These are phyloP conservation scores for Lachnellula hyalina DNA, from an alignment of 2,329 filamentous ascomycete species.

Conservation along the genomic window DNA sequence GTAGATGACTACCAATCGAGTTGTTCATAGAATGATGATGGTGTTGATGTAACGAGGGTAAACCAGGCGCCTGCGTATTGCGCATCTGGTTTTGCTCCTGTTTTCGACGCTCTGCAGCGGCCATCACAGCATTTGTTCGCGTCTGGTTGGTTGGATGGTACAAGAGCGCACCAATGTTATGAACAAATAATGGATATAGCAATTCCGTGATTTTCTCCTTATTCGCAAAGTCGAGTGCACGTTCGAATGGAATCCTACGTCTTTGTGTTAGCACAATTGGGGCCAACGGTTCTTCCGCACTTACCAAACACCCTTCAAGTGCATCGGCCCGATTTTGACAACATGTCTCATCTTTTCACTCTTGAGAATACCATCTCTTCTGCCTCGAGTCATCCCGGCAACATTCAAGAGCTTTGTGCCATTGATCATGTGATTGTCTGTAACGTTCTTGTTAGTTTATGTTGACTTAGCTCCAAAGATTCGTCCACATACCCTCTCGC, in stretches of 20 bases:
- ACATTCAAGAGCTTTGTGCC: conserved; percentile 96
- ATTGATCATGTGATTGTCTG: conserved; percentile 99
- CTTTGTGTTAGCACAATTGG: neutral
- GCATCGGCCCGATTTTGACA: conserved; percentile 98
- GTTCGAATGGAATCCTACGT: conserved; percentile 92
- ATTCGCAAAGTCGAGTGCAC: conserved; percentile 97
- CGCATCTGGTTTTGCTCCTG: conserved; percentile 63
- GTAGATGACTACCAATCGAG: conserved; percentile 49
- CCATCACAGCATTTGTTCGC: conserved; percentile 79
- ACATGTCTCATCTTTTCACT: conserved; percentile 96
- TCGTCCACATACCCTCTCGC: conserved; percentile 68
- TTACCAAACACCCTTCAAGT: conserved; percentile 94
- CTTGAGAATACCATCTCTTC: conserved; percentile 93
- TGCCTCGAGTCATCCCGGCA: conserved; percentile 93
- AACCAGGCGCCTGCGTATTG: conserved; percentile 50
- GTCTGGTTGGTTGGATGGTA: conserved; percentile 90
- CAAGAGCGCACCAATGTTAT: conserved; percentile 89
- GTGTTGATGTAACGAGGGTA: conserved; percentile 65
- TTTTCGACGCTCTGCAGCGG: conserved; percentile 73
- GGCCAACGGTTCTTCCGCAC: conserved; percentile 32
- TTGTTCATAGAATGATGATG: conserved; percentile 59
- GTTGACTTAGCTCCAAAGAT: neutral
- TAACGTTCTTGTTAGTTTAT: conserved; percentile 4
- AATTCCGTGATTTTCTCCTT: conserved; percentile 98
- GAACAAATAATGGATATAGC: conserved; percentile 92